Conservation (phyloP, 768 basidiomycete genomes). For the Russula sp. region DNA sequence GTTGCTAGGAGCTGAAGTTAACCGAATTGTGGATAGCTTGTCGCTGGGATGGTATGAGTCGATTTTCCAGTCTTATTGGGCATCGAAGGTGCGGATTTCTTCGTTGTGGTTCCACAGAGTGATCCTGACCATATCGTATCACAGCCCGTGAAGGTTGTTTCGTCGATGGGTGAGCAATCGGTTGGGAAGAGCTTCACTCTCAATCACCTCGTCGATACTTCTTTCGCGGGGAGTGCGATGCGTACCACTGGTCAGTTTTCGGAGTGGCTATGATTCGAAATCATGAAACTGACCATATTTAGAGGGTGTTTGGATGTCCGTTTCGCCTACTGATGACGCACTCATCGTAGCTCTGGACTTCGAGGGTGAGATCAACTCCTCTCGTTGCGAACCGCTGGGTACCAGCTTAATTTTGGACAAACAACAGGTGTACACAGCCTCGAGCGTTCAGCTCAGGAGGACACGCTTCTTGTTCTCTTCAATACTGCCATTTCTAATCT, state of each 20-base stretch:
- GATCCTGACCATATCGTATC: neutral
- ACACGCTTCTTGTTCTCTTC: constrained; percentile 55
- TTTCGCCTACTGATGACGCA: constrained; percentile 49
- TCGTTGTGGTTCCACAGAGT: neutral
- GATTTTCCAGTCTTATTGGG: constrained; percentile 57
- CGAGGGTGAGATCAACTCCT: constrained; percentile 36
- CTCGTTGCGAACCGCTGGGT: no score
- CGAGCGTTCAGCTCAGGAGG: constrained; percentile 57
- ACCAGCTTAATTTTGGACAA: neutral
- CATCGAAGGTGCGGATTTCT: constrained; percentile 36
- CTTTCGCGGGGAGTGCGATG: constrained; percentile 62
- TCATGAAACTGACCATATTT: neutral
- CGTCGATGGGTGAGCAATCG: constrained; percentile 63
- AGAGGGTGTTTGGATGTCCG: constrained; percentile 64
- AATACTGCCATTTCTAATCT: constrained; percentile 61
- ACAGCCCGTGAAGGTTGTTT: constrained; percentile 56
- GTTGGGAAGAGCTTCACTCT: constrained; percentile 55
- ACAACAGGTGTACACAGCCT: constrained; percentile 52
- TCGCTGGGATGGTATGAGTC: constrained; percentile 63
- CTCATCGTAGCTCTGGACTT: constrained; percentile 58
- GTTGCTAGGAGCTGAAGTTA: constrained; percentile 53
- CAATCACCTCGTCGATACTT: constrained; percentile 57
- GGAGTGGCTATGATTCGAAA: neutral
- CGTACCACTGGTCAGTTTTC: constrained; percentile 39
- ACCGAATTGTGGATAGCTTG: constrained; percentile 47